Base-by-base conservation (phyloP, 2,329 filamentous ascomycete species). In the Cytospora leucostoma region DNA sequence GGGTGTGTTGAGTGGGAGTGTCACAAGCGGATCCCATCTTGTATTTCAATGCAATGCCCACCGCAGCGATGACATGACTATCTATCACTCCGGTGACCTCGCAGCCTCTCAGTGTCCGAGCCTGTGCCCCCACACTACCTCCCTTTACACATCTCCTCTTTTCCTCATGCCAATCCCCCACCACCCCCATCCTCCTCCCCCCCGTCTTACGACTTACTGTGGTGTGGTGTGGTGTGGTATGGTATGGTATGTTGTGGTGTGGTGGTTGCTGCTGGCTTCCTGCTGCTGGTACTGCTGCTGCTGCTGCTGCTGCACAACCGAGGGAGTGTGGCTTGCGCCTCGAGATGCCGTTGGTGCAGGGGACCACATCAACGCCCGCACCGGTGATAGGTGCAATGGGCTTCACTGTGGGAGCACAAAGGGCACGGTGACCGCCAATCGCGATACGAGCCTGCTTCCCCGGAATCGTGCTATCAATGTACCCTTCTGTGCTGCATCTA, bases 271-370 rank as follows among this genome's bases (percentile, higher is more conserved):
- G 40, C 40, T 44, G 2, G 17, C 17, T 44, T 17, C 17, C 8
- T n/a, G 27, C 27, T 19, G 40, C 40, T 44, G 10, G 15, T n/a
- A 0, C 34, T 50, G 17, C 40, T 44, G 10, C 40, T n/a, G 1
- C 34, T 50, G 17, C 12, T 52, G 56, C 34, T 33, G 7, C 47
- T 37, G 51, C 47, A 52, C 34, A 52, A 47, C 54, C 13, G 13
- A 38, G n/a, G 32, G 5, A 33, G 19, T 56, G 54, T 56, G 54
- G 56, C 56, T 37, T 59, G 35, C 44, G 47, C 19, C 44, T 47
- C 44, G n/a, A 47, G 44, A 21, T 47, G 44, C 44, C n/a, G 40
- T 47, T 47, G 17, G n/a, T 19, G n/a, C 44, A 47, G 44, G 44
- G 44, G 44, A 19, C 12, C n/a, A n/a, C n/a, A 21, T 47, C 44